phyloP scores from a whole-genome alignment of 768 basidiomycete species.

The Infundibulicybe gibba region DNA sequence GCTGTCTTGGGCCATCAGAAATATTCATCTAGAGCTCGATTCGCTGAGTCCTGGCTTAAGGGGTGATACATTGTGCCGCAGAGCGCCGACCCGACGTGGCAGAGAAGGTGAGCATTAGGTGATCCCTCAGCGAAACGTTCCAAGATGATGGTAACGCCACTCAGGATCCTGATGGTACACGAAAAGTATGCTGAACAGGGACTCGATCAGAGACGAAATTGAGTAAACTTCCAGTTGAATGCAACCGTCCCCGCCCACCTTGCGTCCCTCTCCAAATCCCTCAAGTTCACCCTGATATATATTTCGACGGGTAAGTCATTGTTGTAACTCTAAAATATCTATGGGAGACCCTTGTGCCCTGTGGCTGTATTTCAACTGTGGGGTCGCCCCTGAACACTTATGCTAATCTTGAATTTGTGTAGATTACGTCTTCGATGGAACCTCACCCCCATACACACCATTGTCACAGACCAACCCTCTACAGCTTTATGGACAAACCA shows the following conservation, averaged over 20 bases:
- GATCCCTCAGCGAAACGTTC: background rate
- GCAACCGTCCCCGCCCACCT: conserved; percentile 71
- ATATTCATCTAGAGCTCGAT: background rate
- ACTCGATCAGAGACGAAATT: background rate
- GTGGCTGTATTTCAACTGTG: too few relatives aligned
- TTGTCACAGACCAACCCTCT: conserved; percentile 74
- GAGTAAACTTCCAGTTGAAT: conserved; percentile 57
- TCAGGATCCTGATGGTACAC: conserved; percentile 63
- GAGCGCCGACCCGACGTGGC: conserved; percentile 92
- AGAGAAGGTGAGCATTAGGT: conserved; percentile 59
- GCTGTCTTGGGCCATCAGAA: too few relatives aligned
- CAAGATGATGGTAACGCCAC: conserved; percentile 17
- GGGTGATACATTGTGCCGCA: conserved; percentile 94
- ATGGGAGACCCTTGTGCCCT: too few relatives aligned
- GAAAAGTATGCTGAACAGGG: conserved; percentile 38
- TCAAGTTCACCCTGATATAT: conserved; percentile 75
- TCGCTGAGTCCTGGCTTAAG: conserved; percentile 26
- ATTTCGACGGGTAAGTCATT: conserved; percentile 75
- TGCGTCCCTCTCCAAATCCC: conserved; percentile 56
- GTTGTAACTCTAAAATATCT: background rate
- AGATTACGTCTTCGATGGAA: conserved; percentile 98
- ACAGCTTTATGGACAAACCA: conserved; percentile 85
- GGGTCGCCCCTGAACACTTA: background rate
- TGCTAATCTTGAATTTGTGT: conserved; percentile 3
- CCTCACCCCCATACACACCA: conserved; percentile 85